Evolutionary conservation across 768 basidiomycete genomes (phyloP), one percentile per base, ranked within the genome.

Genomic region (Inosperma sp.): DNA sequence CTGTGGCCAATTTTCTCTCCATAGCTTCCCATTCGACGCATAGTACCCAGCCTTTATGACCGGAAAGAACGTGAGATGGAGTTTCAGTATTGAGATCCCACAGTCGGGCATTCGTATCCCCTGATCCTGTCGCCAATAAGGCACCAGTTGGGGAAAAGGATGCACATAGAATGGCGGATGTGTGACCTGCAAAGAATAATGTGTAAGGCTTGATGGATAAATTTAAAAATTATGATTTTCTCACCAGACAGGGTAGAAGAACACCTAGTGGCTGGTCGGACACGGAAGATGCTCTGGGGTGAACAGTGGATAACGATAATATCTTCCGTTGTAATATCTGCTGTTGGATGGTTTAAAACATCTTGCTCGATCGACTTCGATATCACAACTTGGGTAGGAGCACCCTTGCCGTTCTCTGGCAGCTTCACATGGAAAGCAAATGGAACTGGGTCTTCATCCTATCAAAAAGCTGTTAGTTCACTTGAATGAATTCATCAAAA

Each of bases 1-100:
- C 37, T 3, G 89, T 93, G 0, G 94, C 94, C 13, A 97, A 71
- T 59, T 83, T 85, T 37, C 92, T 73, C 63, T 96, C 94, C 75
- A 89, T 78, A 0, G 89, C 88, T 59, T 97, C 93, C 94, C 95
- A 99, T 62, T 97, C 95, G 4, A 94, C 90, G 58, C 93, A 96
- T 2, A 98, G 76, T 1, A 99, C 92, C 94, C 94, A 97, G 0
- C 93, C 94, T 56, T 83, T 83, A 62, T 99, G 95, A 0, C 95
- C 95, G 0, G 78, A 69, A 12, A 97, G 76, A 13, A 84, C 86
- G 63, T 89, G 86, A 34, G 88, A 90, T 1, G 95, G 95, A 7
- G 82, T 86, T 66, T 98, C 95, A 0, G 88, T 94, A 61, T 86
- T 80, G 44, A 98, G 78, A 67, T 97, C 87, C 95, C 95, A 98